Percentiles rank a stretch among this genome's conserved stretches.
These are phyloP conservation scores for Nicotiana noctiflora DNA, from an alignment of 257 asterid genomes.

Conservation along the genomic window DNA sequence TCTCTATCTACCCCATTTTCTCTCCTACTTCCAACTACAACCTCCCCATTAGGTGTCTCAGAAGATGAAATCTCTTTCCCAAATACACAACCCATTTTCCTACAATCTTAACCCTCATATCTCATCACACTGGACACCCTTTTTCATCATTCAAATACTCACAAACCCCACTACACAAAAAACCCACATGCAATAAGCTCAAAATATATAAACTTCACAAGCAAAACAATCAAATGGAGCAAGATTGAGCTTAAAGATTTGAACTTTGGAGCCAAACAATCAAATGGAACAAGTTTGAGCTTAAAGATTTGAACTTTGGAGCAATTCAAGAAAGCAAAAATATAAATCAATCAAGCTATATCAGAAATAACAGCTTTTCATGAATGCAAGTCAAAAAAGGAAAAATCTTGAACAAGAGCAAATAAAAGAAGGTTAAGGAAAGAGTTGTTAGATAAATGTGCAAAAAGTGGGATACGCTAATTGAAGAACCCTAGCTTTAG, in stretches of 20 bases:
- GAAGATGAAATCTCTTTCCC: constrained; percentile 65
- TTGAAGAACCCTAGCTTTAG: constrained; percentile 39
- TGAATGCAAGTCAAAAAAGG: neutral
- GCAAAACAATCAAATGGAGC: neutral
- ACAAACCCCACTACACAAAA: constrained; percentile 14
- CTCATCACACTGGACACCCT: constrained; percentile 41
- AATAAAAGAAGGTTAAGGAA: neutral
- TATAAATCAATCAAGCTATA: neutral
- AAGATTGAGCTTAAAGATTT: neutral
- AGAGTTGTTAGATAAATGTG: neutral
- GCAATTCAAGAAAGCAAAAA: neutral
- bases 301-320: neutral
- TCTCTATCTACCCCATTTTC: constrained; percentile 41
- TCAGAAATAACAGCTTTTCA: neutral
- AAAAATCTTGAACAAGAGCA: neutral
- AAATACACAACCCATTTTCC: constrained; percentile 86
- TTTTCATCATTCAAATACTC: constrained; percentile 32
- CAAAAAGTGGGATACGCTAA: constrained; percentile 16
- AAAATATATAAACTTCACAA: neutral
- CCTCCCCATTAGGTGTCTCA: constrained; percentile 42
- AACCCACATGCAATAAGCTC: constrained; percentile 16
- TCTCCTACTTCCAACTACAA: constrained; percentile 39
- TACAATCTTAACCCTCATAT: constrained; percentile 53
- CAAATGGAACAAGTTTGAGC: neutral
- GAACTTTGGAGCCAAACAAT: neutral